phyloP scores from a whole-genome alignment of 2,329 filamentous ascomycete species.

The Coniosporium tulheliwenetii region DNA sequence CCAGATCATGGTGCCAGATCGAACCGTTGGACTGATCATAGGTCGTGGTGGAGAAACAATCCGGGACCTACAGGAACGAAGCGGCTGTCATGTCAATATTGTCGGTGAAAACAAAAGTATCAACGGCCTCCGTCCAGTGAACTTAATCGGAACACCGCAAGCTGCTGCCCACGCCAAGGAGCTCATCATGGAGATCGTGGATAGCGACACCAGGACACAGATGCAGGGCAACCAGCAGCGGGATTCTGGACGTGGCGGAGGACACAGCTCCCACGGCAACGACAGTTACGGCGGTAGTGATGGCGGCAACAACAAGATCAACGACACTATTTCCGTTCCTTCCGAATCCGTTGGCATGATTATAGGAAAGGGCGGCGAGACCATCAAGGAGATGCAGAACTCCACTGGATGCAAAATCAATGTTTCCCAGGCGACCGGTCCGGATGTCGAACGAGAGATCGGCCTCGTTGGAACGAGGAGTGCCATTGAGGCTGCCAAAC shows the following conservation, averaged over 20 bases:
- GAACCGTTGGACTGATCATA: slow-evolving; percentile 84
- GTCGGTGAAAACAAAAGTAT: slow-evolving; percentile 86
- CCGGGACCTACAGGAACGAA: slow-evolving; percentile 77
- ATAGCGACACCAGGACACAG: slow-evolving; percentile 57
- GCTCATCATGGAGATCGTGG: slow-evolving; percentile 83
- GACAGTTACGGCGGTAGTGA: slow-evolving; percentile 21
- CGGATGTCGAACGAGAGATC: slow-evolving; percentile 73
- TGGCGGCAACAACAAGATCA: slow-evolving; percentile 44
- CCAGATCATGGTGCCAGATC: slow-evolving; percentile 89
- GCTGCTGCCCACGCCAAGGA: slow-evolving; percentile 69
- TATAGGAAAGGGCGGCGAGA: slow-evolving; percentile 84
- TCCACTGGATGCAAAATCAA: slow-evolving; percentile 88
- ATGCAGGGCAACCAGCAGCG: slow-evolving; percentile 7
- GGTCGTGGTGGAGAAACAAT: slow-evolving; percentile 90
- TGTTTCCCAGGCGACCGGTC: slow-evolving; percentile 65
- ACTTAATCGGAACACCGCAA: slow-evolving; percentile 65
- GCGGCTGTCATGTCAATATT: slow-evolving; percentile 91
- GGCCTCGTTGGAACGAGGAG: slow-evolving; percentile 65
- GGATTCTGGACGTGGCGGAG: slow-evolving; percentile 17
- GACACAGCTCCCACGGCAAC: slow-evolving; percentile 11
- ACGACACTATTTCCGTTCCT: slow-evolving; percentile 70
- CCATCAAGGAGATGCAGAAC: slow-evolving; percentile 86
- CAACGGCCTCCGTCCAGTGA: slow-evolving; percentile 77
- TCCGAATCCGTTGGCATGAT: slow-evolving; percentile 94
- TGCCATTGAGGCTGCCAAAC: slow-evolving; percentile 66